Evolutionary conservation across 371 early-diverging fungal species (phyloP), one percentile per base, ranked within the genome.

Genomic region (Mortierella sp.): DNA sequence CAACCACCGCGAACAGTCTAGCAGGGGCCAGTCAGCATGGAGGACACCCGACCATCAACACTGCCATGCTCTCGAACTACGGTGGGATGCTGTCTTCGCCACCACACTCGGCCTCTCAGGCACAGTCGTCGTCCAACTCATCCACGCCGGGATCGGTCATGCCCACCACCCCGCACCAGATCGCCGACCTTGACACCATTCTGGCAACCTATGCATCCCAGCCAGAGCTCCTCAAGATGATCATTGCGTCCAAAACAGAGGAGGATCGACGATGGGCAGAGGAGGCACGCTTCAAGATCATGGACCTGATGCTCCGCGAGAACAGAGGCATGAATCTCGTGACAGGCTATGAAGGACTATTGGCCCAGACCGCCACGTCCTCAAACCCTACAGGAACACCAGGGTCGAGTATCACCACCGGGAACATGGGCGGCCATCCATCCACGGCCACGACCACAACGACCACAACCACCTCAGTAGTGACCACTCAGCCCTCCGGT

Each of bases 211-310:
- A 91, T 69, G 78, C 88, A 72, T 82, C 89, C 50, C 91, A 92
- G 73, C 93, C 93, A n/a, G 93, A 93, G 50, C 87, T 93, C 5
- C 78, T 93, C 11, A 92, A 92, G 74, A 73, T 93, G 61, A 93
- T 93, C 53, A 79, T 93, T 70, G 87, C 90, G 26, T 91, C 92
- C 74, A 93, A 92, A 85, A 92, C 92, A 0, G 93, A 93, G 75
- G 93, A 93, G 82, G 93, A 93, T 64, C 91, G 92, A 76, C 91
- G 93, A 55, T 88, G 89, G 86, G 90, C 93, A 0, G 93, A 92
- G 77, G 93, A 92, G 82, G 91, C 93, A 0, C 90, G 90, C 64
- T 82, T 92, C 72, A 88, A 90, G 59, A 90, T 89, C 72, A 90
- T 90, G 76, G 91, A 92, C 76, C 84, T 91, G 55, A 91, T 90